Percentiles rank a stretch among this genome's conserved stretches.
These are phyloP conservation scores for Xerocomellus chrysenteron DNA, from an alignment of 768 basidiomycete genomes.

Conservation along the genomic window DNA sequence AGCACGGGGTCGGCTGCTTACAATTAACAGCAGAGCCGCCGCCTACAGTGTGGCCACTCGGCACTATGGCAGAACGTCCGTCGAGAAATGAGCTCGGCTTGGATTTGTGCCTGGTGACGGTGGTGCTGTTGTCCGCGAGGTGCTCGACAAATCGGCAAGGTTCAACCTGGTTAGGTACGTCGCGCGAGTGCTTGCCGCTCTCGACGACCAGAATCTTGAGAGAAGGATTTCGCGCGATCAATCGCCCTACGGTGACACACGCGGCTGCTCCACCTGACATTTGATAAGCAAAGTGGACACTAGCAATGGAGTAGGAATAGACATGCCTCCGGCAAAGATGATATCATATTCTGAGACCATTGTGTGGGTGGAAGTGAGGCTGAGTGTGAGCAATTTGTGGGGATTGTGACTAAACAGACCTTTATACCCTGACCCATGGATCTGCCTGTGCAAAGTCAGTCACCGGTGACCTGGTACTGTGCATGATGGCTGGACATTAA, in stretches of 20 bases:
- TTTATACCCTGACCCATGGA: no score
- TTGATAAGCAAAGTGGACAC: no score
- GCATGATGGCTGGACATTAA: no score
- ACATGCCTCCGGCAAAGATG: no score
- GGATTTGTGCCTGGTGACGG: background rate
- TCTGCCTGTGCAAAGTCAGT: no score
- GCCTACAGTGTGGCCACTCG: background rate
- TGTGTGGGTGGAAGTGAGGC: no score
- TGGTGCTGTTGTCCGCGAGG: background rate
- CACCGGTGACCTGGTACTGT: no score
- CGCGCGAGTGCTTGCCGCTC: background rate
- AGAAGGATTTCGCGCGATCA: background rate
- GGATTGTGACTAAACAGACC: no score
- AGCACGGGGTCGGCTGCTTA: background rate
- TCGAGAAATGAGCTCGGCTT: background rate
- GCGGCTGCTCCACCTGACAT: background rate
- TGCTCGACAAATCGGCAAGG: background rate
- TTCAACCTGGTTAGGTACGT: background rate
- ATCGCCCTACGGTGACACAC: background rate
- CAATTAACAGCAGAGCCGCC: background rate
- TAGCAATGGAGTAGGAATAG: no score
- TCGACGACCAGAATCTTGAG: background rate
- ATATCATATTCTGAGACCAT: no score
- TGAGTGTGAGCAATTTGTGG: no score
- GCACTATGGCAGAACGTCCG: background rate